Base-by-base conservation (phyloP, 345 rosid species). In the Cardiospermum halicacabum region DNA sequence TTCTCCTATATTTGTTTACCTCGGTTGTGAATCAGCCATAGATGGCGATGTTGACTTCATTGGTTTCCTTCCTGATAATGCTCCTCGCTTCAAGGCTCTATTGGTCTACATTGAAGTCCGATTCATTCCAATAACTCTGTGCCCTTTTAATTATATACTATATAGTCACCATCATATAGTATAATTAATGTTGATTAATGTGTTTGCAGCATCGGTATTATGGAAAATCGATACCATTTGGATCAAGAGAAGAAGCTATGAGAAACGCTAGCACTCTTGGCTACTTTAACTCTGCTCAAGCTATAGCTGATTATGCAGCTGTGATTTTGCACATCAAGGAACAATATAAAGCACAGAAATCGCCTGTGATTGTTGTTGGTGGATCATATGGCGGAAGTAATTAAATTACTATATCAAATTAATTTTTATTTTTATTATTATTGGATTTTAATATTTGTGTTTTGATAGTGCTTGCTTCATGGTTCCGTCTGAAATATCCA, bases 401-500 rank as follows among this genome's bases (percentile, higher is more conserved):
- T 76, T 36, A 3, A n/a, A 47, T 47, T 47, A 10, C 2, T 34
- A 57, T 4, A 36, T 34, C 11, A 6, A 39, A 0, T n/a, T n/a
- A 25, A 22, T 24, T 21, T 5, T 2, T 13, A n/a, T 25, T 16
- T 31, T 48, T 47, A 3, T 28, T 1, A 8, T 1, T 13, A 34
- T 9, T n/a, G n/a, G n/a, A n/a, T n/a, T n/a, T n/a, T n/a, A n/a
- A n/a, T n/a, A n/a, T n/a, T n/a, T n/a, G n/a, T n/a, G 16, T 1
- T 58, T 59, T 66, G 37, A 36, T 72, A 81, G 91, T 84, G 89
- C 80, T 86, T 37, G 89, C 92, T 25, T 70, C 85, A 16, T 86
- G 87, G 89, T 86, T 86, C 64, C 80, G 92, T 40, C 80, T 86
- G 8, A 86, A 86, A 69, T 86, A 84, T 57, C 92, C 92, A 1